Evolutionary conservation across 345 rosid species (phyloP).

Genomic region (Psidium friedrichsthalianum): DNA sequence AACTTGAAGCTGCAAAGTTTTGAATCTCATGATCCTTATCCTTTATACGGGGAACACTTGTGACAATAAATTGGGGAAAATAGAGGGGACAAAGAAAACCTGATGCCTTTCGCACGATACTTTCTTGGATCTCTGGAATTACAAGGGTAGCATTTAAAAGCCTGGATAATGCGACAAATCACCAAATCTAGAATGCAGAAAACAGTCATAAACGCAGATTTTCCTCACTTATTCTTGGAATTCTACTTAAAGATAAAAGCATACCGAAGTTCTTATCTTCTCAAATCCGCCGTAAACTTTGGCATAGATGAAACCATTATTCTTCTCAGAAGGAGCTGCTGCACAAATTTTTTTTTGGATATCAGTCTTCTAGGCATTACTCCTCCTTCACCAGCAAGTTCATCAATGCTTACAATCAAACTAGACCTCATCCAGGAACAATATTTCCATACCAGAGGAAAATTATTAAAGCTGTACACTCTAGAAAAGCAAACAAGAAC

Average conservation of each 20-base stretch:
- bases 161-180: constrained; percentile 99
- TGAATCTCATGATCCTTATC: not conserved
- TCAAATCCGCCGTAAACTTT: constrained; percentile 93
- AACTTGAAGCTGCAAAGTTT: constrained; percentile 48
- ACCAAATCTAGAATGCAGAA: constrained; percentile 90
- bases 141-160: constrained; percentile 99
- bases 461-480: not conserved
- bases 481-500: not conserved
- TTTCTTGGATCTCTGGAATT: constrained; percentile 97
- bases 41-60: not conserved
- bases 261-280: constrained; percentile 79
- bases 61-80: not conserved
- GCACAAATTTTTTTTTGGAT: constrained; percentile 1
- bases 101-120: constrained; percentile 86
- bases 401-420: not conserved
- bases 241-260: constrained; percentile 7
- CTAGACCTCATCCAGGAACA: not conserved
- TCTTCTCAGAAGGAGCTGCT: constrained; percentile 50
- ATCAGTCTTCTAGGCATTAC: not conserved
- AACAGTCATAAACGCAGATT: constrained; percentile 6
- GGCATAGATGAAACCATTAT: constrained; percentile 74
- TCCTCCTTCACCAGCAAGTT: not conserved
- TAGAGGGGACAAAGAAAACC: constrained; percentile 26
- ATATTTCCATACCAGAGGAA: not conserved
- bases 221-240: not conserved